Base-by-base conservation (phyloP, 2,329 filamentous ascomycete genomes). In the Fusarium sp. region DNA sequence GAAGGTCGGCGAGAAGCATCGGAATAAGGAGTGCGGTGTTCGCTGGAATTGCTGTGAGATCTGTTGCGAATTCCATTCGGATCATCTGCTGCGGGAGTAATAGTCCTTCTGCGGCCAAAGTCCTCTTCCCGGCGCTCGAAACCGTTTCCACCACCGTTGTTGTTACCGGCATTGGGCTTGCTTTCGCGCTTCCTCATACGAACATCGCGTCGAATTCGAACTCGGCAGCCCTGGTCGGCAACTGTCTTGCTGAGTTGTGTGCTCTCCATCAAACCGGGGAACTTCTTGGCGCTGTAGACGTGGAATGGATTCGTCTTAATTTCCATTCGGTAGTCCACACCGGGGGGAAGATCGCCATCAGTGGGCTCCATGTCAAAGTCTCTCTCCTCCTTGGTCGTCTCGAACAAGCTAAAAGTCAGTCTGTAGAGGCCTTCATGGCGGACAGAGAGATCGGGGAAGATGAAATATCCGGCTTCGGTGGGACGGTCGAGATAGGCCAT, bases 271-370 rank as follows among this genome's bases (percentile, higher is more conserved):
- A 98, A 84, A 20, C 95, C 96, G 18, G 96, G 96, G 82, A 99
- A 99, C 83, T 98, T 98, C 89, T 98, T 99, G 52, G 96, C 96
- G 74, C 94, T 98, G 83, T 88, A 98, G 41, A 98, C 96, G 48
- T 89, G 90, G 79, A 99, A 98, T 1, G 93, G 89, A 15, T 86
- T 82, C 0, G 96, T 97, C 84, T 95, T 94, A 74, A 98, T 92
- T 79, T 97, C 93, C 82, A 98, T 88, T 55, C 94, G 88, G 82
- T 93, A 95, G 76, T 94, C 91, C 68, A 97, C 92, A 61, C 80
- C 80, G 0, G 76, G 76, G 7, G 77, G 77, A n/a, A 91, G 81
- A 74, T 85, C 79, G 77, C 83, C 47, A 63, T 82, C 80, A 41
- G 76, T 73, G 33, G 74, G 80, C 72, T 80, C 84, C 71, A 87